Base-by-base conservation (phyloP, 768 basidiomycete species). In the Hygrophorus russula region DNA sequence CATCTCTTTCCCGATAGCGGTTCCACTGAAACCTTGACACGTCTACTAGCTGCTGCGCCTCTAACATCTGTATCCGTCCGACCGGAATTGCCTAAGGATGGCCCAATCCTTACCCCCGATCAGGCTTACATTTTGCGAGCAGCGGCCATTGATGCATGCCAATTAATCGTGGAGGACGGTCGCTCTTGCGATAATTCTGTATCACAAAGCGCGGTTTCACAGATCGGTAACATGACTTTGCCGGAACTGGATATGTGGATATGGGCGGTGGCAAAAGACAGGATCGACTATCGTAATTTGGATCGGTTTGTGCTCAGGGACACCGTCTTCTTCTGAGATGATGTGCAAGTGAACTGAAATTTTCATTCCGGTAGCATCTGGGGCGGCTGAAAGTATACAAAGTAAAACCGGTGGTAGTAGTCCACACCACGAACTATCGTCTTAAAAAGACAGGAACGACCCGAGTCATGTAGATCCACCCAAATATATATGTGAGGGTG, bases 231-330 rank as follows among this genome's bases (percentile, higher is more conserved):
- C 2, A 65, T 91, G 29, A 75, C 66, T 0, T 61, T 77, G 19
- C 76, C 80, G 3, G 68, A 75, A 36, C 48, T 89, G 46, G 81
- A 89, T 53, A 73, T 71, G 53, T 91, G 85, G 84, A 58, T 90
- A n/a, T 86, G 87, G 83, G 68, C 76, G 27, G 73, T 85, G 4
- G 84, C 83, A 30, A 89, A 91, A 56, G 85, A 87, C 51, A 66
- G 84, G 49, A 51, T 61, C 24, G 86, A 87, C 58, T 88, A 87
- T 54, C 66, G 82, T 40, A 60, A 60, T 39, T 64, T 90, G 32
- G 68, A 69, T 50, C 65, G 87, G 49, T 83, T 89, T 53, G 80
- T 73, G n/a, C 60, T 74, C 56, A 64, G 67, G 44, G 65, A 78
- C 47, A 85, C 85, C 0, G 63, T 74, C 32, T 87, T 78, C 58